phyloP scores from a whole-genome alignment of 768 basidiomycete species.

The Wakefieldia striispora region DNA sequence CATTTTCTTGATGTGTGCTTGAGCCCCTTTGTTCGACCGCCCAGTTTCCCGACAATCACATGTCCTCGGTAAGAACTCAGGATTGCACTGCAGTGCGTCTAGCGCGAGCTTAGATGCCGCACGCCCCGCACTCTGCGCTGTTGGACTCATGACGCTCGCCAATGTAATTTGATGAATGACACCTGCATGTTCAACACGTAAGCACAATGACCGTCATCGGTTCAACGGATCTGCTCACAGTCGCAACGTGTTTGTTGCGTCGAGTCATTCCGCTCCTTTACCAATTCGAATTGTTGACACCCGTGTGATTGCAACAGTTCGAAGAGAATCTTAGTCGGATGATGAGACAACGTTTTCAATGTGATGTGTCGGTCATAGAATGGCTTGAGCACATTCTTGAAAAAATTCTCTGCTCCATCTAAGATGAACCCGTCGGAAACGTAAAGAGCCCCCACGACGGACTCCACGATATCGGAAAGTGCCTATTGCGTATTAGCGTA shows the following conservation, averaged over 20 bases:
- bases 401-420: slow-evolving; percentile 60
- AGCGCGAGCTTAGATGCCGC: slow-evolving; percentile 63
- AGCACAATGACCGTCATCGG: slow-evolving; percentile 9
- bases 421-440: slow-evolving; percentile 71
- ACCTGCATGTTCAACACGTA: slow-evolving; percentile 41
- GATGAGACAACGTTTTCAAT: slow-evolving; percentile 67
- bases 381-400: slow-evolving; percentile 65
- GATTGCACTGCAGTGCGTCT: slow-evolving; percentile 64
- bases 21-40: slow-evolving; percentile 35
- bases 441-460: slow-evolving; percentile 75
- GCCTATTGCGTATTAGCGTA: slow-evolving; percentile 40
- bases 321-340: slow-evolving; percentile 73
- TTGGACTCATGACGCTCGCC: slow-evolving; percentile 53
- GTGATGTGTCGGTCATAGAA: slow-evolving; percentile 79
- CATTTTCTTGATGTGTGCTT: slow-evolving; percentile 36
- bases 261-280: slow-evolving; percentile 45
- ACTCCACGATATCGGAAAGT: slow-evolving; percentile 78
- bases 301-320: slow-evolving; percentile 72
- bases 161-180: slow-evolving; percentile 65
- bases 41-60: slow-evolving; percentile 61
- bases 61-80: slow-evolving; percentile 55
- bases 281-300: slow-evolving; percentile 62
- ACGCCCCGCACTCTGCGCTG: slow-evolving; percentile 54
- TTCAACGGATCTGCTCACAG: slow-evolving; percentile 41
- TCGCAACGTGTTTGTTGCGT: slow-evolving; percentile 44